These are phyloP conservation scores for Trametes cinnabarina DNA, from an alignment of 768 basidiomycete species.

Conservation along the genomic window DNA sequence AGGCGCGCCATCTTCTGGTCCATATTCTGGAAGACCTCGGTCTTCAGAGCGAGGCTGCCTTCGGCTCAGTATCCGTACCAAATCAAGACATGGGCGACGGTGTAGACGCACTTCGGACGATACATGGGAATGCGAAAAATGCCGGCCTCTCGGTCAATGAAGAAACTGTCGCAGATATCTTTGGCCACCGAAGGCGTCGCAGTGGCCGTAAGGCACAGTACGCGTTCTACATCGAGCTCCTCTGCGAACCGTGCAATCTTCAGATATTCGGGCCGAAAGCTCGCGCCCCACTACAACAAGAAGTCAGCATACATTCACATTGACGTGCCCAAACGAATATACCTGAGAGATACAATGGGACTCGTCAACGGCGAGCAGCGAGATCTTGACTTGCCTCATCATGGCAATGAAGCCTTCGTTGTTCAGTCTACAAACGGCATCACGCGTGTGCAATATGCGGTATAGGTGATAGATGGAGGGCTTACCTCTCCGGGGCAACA, in stretches of 20 bases:
- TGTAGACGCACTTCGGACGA: slow-evolving; percentile 38
- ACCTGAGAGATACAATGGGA: slow-evolving; percentile 48
- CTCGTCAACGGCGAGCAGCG: slow-evolving; percentile 49
- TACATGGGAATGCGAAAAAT: slow-evolving; percentile 46
- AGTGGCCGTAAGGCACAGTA: slow-evolving; percentile 46
- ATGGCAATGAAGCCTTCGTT: slow-evolving; percentile 45
- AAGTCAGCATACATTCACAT: neutral
- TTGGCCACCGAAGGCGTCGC: slow-evolving; percentile 42
- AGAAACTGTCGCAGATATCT: slow-evolving; percentile 46
- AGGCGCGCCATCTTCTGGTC: slow-evolving; percentile 37
- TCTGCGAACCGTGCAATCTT: slow-evolving; percentile 46
- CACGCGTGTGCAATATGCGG: too few species aligned
- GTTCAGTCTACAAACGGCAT: slow-evolving; percentile 34
- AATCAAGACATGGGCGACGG: neutral
- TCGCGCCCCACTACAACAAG: slow-evolving; percentile 38
- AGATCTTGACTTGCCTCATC: slow-evolving; percentile 42
- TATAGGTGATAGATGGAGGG: neutral
- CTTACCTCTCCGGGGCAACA: slow-evolving; percentile 44
- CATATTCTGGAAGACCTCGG: slow-evolving; percentile 33
- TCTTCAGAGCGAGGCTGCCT: slow-evolving; percentile 36
- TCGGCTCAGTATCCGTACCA: neutral
- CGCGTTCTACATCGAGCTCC: slow-evolving; percentile 44
- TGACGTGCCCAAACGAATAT: neutral
- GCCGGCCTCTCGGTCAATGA: slow-evolving; percentile 37
- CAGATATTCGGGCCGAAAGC: slow-evolving; percentile 41